Base-by-base conservation (phyloP, 768 basidiomycete species). In the Rhizopogon rudus region DNA sequence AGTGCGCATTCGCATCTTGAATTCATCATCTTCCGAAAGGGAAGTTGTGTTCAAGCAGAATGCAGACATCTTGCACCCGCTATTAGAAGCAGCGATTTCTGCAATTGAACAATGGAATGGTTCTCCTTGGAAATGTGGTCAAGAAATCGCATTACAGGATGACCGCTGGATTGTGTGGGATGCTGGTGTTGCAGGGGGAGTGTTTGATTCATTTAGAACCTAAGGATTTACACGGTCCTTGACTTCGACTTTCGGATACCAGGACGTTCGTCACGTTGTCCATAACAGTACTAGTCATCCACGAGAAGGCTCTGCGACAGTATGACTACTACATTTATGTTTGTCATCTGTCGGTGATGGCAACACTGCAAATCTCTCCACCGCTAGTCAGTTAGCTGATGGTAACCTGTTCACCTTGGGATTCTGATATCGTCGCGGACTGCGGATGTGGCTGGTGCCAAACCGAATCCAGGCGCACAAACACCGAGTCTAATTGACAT, bases 131-230 rank as follows among this genome's bases (percentile, higher is more conserved):
- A 14, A 25, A 14, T 22, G 35, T n/a, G 48, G 48, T 8, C 48
- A 49, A 16, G 48, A 49, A 25, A 14, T 49, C 3, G 25, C 20
- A 10, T 37, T 49, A 10, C 35, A 25, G 14, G 48, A 39, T 25
- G 5, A 25, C 14, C 9, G 14, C 14, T 63, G 64, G 61, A 49
- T 16, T 3, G 64, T 65, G 29, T 65, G 56, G 64, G 61, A 63
- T 54, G 61, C 52, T 6, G 48, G 48, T 16, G 10, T 49, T 20
- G 16, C 48, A 33, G 31, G 31, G 31, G 10, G 10, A 33, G 31
- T 33, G 31, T 48, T 35, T 12, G 35, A 35, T 35, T 5, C 12
- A 31, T 31, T 31, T 33, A 33, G 31, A 25, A 25, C 31, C 31
- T 8, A 33, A 33, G 5, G 31, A 33, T 10, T 33, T 33, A 8